Conservation (phyloP, 139 green algal genomes). For the Edaphochlamys debaryana region DNA sequence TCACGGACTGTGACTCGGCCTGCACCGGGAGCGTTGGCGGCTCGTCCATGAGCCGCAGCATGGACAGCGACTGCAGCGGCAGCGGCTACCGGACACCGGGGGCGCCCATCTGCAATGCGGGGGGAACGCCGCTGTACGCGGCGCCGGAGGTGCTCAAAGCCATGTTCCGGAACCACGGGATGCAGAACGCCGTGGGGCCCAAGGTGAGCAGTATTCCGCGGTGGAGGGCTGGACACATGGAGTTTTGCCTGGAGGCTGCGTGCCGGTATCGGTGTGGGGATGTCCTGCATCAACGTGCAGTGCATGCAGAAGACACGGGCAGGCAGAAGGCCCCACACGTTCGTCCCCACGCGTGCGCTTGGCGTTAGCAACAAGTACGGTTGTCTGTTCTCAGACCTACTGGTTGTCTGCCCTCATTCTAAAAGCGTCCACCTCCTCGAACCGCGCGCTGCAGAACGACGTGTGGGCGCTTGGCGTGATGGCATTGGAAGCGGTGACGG, state of each 20-base stretch:
- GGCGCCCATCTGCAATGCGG: conserved; percentile 32
- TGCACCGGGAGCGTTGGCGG: neutral
- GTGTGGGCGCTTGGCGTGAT: conserved; percentile 66
- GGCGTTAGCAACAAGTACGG: too few species aligned
- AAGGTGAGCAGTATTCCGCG: conserved; percentile 4
- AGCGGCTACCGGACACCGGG: neutral
- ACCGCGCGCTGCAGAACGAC: conserved; percentile 70
- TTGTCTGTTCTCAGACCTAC: too few species aligned
- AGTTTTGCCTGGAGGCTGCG: neutral
- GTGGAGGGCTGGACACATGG: neutral
- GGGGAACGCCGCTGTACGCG: conserved; percentile 63
- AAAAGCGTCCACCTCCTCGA: too few species aligned
- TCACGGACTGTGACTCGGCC: conserved; percentile 11
- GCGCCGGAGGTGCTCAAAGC: conserved; percentile 63
- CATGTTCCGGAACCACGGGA: conserved; percentile 49
- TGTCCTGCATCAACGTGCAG: too few species aligned
- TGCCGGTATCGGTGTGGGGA: too few species aligned
- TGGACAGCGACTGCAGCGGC: conserved; percentile 37
- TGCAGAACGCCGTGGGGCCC: conserved; percentile 36
- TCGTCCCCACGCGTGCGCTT: too few species aligned
- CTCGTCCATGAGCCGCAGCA: neutral
- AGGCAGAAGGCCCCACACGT: too few species aligned
- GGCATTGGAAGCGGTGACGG: conserved; percentile 53
- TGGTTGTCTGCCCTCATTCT: too few species aligned
- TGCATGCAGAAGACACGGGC: too few species aligned